phyloP scores from a whole-genome alignment of 179 eudicot genomes.

The Carnegiea gigantea region DNA sequence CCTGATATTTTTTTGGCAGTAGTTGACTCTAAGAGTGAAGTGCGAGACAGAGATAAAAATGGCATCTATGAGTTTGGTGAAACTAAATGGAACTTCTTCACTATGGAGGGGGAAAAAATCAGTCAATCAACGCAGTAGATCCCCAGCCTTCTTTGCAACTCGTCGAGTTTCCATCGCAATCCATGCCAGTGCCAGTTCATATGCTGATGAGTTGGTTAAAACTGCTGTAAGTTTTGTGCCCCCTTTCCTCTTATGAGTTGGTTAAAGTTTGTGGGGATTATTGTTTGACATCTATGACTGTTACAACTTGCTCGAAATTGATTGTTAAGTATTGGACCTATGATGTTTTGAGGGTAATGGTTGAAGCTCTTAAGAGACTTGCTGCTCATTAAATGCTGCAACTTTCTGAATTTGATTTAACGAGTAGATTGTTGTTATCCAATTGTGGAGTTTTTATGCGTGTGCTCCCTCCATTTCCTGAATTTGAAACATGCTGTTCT shows the following conservation, averaged over 20 bases:
- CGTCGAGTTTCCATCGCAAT: slow-evolving; percentile 41
- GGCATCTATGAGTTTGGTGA: slow-evolving; percentile 34
- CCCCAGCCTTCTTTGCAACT: slow-evolving; percentile 27
- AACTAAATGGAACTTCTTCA: slow-evolving; percentile 33
- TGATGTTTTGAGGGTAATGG: slow-evolving; percentile 4
- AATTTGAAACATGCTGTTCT: neutral
- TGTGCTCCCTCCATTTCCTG: neutral
- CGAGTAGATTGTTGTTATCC: neutral
- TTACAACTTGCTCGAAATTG: neutral
- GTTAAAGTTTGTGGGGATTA: neutral
- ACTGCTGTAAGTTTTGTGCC: slow-evolving; percentile 32
- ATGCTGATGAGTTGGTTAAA: slow-evolving; percentile 45
- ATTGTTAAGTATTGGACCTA: neutral
- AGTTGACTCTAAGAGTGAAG: slow-evolving; percentile 16
- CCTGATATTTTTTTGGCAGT: neutral
- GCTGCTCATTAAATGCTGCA: neutral
- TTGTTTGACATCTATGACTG: neutral
- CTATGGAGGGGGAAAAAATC: slow-evolving; percentile 27
- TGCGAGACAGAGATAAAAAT: slow-evolving; percentile 18
- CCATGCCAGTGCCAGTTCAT: slow-evolving; percentile 40
- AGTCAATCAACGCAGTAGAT: slow-evolving; percentile 23
- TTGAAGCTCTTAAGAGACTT: neutral
- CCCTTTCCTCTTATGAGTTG: neutral
- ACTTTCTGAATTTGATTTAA: neutral
- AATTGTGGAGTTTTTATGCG: neutral